A percentile compares a stretch with the other conserved stretches of the same genome.
Conservation (phyloP, 306 rosid species). For the Sindora glabra region DNA sequence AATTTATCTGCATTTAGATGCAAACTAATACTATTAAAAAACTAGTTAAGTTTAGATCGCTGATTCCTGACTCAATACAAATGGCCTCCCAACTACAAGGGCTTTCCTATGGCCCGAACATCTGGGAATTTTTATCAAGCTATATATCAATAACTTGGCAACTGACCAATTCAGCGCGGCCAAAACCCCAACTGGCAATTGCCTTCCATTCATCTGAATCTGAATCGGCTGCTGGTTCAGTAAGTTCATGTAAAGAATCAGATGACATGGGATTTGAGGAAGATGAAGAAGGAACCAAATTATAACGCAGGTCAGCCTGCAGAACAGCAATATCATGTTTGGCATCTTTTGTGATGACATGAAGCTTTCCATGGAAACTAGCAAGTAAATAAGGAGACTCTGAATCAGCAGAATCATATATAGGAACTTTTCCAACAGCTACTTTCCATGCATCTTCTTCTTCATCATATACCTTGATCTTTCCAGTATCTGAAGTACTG, state of each 20-base stretch:
- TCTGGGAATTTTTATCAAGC: constrained; percentile 7
- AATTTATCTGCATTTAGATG: constrained; percentile 1
- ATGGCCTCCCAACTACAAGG: not conserved
- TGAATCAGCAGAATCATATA: constrained; percentile 68
- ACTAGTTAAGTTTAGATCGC: no score
- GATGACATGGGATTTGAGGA: constrained; percentile 24
- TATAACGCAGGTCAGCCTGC: constrained; percentile 45
- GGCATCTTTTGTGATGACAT: constrained; percentile 80
- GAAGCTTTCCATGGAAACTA: constrained; percentile 84
- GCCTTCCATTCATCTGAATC: constrained; percentile 59
- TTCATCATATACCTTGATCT: constrained; percentile 83
- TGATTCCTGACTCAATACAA: not conserved
- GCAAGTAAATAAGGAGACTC: constrained; percentile 89
- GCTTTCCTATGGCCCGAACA: no score
- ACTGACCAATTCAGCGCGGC: constrained; percentile 70
- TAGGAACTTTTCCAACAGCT: constrained; percentile 71
- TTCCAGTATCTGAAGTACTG: constrained; percentile 63
- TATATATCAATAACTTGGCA: constrained; percentile 84
- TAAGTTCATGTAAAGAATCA: constrained; percentile 23
- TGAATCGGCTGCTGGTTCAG: constrained; percentile 34
- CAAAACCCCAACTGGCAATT: constrained; percentile 56
- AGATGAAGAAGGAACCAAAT: constrained; percentile 28
- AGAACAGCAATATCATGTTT: constrained; percentile 52
- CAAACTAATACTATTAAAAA: no score
- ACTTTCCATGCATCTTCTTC: constrained; percentile 82